Conservation (phyloP, 179 eudicot genomes). For the Vitellaria paradoxa region DNA sequence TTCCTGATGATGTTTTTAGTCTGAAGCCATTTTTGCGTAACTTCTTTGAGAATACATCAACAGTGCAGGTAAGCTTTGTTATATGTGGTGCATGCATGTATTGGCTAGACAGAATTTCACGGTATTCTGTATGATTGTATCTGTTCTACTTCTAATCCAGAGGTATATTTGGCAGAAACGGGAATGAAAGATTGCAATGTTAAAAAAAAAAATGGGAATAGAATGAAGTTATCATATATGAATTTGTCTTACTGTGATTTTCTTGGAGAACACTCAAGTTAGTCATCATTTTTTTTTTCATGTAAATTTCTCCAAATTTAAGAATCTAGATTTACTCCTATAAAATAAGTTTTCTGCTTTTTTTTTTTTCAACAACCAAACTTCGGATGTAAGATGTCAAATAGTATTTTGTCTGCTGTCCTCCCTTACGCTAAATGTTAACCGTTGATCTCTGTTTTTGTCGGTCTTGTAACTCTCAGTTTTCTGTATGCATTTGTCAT, state of each 20-base stretch:
- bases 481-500: neutral
- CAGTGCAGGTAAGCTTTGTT: constrained; percentile 75
- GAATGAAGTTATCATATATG: neutral
- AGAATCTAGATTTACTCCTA: neutral
- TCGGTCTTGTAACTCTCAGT: neutral
- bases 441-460: neutral
- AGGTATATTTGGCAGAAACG: neutral
- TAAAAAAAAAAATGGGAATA: neutral
- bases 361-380: neutral
- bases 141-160: neutral
- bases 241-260: neutral
- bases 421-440: neutral
- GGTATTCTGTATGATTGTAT: neutral
- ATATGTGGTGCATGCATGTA: neutral
- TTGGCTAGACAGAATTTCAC: neutral
- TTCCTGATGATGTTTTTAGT: constrained; percentile 81
- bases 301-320: neutral
- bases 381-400: neutral
- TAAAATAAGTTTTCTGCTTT: neutral
- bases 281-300: neutral
- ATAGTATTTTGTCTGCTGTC: neutral
- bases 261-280: neutral
- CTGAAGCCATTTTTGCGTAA: constrained; percentile 84
- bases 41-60: constrained; percentile 88
- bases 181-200: neutral